These are phyloP conservation scores for Cicer chorassanicum DNA, from an alignment of 306 rosid species.

Conservation along the genomic window DNA sequence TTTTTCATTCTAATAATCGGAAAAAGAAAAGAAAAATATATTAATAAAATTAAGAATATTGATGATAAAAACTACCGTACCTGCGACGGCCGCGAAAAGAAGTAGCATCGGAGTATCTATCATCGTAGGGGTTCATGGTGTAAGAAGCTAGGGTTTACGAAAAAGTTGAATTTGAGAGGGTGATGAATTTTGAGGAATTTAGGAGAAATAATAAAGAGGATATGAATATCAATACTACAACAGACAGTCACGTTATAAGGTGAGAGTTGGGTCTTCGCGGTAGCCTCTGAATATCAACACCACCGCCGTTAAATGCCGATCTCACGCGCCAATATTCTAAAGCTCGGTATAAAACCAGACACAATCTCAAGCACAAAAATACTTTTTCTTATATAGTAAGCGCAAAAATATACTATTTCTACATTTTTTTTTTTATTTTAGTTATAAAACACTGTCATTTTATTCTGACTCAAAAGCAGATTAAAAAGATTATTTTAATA, in stretches of 20 bases:
- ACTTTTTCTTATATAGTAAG: too few species aligned
- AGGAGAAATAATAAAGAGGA: neutral
- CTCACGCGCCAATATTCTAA: neutral
- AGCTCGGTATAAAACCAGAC: too few species aligned
- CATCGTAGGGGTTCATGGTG: slow-evolving; percentile 68
- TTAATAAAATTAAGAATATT: too few species aligned
- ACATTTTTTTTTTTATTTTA: too few species aligned
- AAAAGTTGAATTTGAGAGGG: neutral
- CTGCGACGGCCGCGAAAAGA: slow-evolving; percentile 88
- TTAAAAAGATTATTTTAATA: too few species aligned
- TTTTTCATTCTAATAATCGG: neutral
- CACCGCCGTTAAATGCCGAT: neutral
- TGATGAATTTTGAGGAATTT: neutral
- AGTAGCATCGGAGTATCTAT: slow-evolving; percentile 62
- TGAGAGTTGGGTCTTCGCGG: neutral
- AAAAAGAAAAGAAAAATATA: neutral
- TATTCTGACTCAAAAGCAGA: too few species aligned
- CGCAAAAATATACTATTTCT: too few species aligned
- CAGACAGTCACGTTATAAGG: neutral
- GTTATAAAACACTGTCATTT: too few species aligned
- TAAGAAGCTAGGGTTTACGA: slow-evolving; percentile 47
- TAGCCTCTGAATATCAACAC: neutral
- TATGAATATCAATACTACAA: neutral
- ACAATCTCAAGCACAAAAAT: too few species aligned
- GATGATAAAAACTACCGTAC: slow-evolving; percentile 38